phyloP scores from a whole-genome alignment of 1,139 yeast genomes.

The Protomyces gravidus region DNA sequence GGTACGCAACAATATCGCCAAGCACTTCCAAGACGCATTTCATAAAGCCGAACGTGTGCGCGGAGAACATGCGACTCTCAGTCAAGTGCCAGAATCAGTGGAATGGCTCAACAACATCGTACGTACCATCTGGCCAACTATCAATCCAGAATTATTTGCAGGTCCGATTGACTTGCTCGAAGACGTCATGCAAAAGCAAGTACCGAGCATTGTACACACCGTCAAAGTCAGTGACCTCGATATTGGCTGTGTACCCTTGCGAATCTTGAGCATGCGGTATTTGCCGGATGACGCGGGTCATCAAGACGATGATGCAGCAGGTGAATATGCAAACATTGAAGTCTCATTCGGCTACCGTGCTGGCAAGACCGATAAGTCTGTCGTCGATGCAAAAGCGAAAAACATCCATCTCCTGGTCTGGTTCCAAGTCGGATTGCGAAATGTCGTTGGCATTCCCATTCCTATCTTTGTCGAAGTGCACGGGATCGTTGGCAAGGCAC shows the following conservation, averaged over 20 bases:
- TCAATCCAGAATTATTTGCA: conserved; percentile 29
- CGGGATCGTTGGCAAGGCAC: conserved; percentile 27
- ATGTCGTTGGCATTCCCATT: conserved; percentile 27
- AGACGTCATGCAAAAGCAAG: conserved; percentile 30
- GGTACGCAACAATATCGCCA: background rate
- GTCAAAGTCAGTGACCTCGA: conserved; percentile 28
- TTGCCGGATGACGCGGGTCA: conserved; percentile 23
- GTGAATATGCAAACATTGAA: conserved; percentile 28
- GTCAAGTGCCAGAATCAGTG: conserved; percentile 28
- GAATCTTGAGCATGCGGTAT: conserved; percentile 26
- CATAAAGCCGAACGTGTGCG: conserved; percentile 28
- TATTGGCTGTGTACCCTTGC: conserved; percentile 27
- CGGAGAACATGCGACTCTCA: conserved; percentile 25
- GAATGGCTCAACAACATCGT: conserved; percentile 30
- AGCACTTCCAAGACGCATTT: background rate
- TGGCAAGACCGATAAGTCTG: conserved; percentile 11
- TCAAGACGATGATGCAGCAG: conserved; percentile 23
- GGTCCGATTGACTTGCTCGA: conserved; percentile 28
- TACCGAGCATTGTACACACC: conserved; percentile 28
- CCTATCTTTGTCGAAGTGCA: conserved; percentile 30
- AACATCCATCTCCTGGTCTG: conserved; percentile 27
- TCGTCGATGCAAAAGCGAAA: conserved; percentile 12
- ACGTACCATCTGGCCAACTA: conserved; percentile 27
- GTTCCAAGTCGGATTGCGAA: conserved; percentile 28
- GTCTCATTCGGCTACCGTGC: conserved; percentile 28